Evolutionary conservation across 2,329 filamentous ascomycete genomes (phyloP).

Genomic region (Exserohilum rostratum): DNA sequence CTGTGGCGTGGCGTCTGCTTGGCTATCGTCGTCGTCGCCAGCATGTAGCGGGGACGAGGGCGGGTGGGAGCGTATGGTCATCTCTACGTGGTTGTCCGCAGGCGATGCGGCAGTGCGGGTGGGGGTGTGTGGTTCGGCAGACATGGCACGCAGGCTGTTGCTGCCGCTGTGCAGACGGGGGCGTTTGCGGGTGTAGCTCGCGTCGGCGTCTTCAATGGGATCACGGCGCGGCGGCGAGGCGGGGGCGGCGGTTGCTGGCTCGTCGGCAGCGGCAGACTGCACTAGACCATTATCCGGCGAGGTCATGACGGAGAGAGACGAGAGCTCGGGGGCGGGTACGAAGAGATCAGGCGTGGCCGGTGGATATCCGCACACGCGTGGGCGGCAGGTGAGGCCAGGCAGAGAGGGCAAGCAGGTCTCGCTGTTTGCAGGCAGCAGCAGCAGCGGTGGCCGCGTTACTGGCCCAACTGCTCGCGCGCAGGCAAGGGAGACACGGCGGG

Average conservation of each 20-base stretch:
- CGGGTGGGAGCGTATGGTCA: conserved; percentile 49
- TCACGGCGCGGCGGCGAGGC: conserved; percentile 50
- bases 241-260: conserved; percentile 38
- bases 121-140: conserved; percentile 29
- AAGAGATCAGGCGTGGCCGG: conserved; percentile 23
- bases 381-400: conserved; percentile 25
- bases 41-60: conserved; percentile 33
- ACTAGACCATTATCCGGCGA: conserved; percentile 41
- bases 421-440: conserved; percentile 31
- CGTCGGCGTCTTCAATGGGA: conserved; percentile 53
- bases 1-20: conserved; percentile 11
- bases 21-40: conserved; percentile 21
- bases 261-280: conserved; percentile 42
- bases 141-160: conserved; percentile 39
- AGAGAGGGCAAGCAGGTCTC: conserved; percentile 29
- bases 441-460: conserved; percentile 30
- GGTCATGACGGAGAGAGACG: conserved; percentile 40
- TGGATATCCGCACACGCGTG: conserved; percentile 19
- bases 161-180: conserved; percentile 50
- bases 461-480: conserved; percentile 28
- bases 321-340: conserved; percentile 16
- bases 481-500: conserved; percentile 19
- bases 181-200: conserved; percentile 54
- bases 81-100: conserved; percentile 41
- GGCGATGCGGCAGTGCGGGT: conserved; percentile 19